A percentile compares a stretch with the other conserved stretches of the same genome.
Conservation (phyloP, 768 basidiomycete genomes). For the Calocybe cyanea region DNA sequence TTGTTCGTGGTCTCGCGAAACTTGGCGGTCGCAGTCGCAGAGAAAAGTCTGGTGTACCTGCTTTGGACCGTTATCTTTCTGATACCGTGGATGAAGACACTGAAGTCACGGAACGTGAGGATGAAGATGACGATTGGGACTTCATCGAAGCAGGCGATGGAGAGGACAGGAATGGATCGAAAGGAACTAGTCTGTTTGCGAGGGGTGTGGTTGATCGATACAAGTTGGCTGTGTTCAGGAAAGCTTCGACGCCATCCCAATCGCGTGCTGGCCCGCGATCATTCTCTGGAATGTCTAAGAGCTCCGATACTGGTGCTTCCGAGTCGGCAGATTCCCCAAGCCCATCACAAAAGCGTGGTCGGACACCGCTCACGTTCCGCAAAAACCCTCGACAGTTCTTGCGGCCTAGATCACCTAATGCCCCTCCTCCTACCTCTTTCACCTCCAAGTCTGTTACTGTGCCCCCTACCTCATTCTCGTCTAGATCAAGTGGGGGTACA, state of each 20-base stretch:
- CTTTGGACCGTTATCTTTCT: constrained; percentile 69
- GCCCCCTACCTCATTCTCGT: constrained; percentile 37
- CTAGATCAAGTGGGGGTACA: constrained; percentile 35
- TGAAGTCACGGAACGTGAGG: constrained; percentile 42
- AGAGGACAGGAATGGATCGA: constrained; percentile 81
- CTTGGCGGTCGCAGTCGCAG: constrained; percentile 42
- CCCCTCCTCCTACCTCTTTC: too few relatives aligned
- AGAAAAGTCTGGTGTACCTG: constrained; percentile 81
- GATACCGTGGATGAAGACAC: constrained; percentile 50
- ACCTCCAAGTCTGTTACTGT: too few relatives aligned
- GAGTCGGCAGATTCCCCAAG: constrained; percentile 42
- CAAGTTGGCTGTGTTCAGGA: constrained; percentile 80
- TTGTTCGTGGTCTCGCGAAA: constrained; percentile 17
- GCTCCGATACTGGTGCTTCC: constrained; percentile 39
- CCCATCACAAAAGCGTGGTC: constrained; percentile 60
- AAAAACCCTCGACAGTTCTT: constrained; percentile 72
- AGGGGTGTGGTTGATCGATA: constrained; percentile 92
- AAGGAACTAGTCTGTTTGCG: constrained; percentile 79
- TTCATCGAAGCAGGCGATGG: constrained; percentile 76
- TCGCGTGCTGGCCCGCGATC: constrained; percentile 39
- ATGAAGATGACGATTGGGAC: constrained; percentile 90
- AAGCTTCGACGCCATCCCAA: constrained; percentile 63
- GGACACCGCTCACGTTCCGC: constrained; percentile 65
- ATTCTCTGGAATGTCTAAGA: constrained; percentile 56
- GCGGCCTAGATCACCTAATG: constrained; percentile 59